A percentile compares a stretch with the other conserved stretches of the same genome.
Evolutionary conservation across 2,329 filamentous ascomycete genomes (phyloP).

Genomic region (Aureobasidium lini): DNA sequence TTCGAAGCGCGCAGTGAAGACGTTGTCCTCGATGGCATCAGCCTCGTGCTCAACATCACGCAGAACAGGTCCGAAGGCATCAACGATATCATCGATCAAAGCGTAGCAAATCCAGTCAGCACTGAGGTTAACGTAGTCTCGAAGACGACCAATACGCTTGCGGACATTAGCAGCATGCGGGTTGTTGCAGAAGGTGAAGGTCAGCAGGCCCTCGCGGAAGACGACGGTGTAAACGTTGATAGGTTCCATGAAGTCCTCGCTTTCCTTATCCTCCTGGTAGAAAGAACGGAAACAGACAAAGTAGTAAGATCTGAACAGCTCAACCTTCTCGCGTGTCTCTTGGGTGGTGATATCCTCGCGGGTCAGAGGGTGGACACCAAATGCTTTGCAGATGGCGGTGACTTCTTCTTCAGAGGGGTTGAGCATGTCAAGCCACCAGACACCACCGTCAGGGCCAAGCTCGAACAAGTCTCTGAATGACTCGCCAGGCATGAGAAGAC

Average conservation of each 20-base stretch:
- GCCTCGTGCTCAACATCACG: conserved; percentile 79
- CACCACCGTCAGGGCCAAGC: conserved; percentile 62
- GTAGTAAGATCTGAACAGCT: conserved; percentile 95
- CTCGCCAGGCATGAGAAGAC: conserved; percentile 81
- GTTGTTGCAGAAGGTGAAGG: conserved; percentile 87
- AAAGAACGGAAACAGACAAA: conserved; percentile 97
- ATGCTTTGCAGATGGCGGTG: conserved; percentile 81
- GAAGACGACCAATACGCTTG: conserved; percentile 82
- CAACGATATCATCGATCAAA: conserved; percentile 96
- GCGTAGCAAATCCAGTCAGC: conserved; percentile 99
- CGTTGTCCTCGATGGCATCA: conserved; percentile 88
- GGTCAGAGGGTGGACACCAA: conserved; percentile 90
- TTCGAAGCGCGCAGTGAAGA: conserved; percentile 84
- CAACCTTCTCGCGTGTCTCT: conserved; percentile 95
- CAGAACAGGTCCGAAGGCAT: conserved; percentile 87
- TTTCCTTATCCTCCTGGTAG: conserved; percentile 69
- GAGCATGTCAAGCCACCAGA: conserved; percentile 98
- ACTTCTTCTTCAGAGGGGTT: conserved; percentile 86
- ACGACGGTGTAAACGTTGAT: conserved; percentile 97
- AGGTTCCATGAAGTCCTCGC: conserved; percentile 79
- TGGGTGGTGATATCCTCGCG: conserved; percentile 94
- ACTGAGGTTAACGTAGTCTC: conserved; percentile 89
- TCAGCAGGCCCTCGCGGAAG: conserved; percentile 88
- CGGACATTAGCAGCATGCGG: conserved; percentile 82
- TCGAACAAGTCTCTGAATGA: conserved; percentile 83